Percentiles rank a stretch among this genome's conserved stretches.
Evolutionary conservation across 1,284 basidiomycete genomes (phyloP).

Genomic region (Austroboletus niveus): DNA sequence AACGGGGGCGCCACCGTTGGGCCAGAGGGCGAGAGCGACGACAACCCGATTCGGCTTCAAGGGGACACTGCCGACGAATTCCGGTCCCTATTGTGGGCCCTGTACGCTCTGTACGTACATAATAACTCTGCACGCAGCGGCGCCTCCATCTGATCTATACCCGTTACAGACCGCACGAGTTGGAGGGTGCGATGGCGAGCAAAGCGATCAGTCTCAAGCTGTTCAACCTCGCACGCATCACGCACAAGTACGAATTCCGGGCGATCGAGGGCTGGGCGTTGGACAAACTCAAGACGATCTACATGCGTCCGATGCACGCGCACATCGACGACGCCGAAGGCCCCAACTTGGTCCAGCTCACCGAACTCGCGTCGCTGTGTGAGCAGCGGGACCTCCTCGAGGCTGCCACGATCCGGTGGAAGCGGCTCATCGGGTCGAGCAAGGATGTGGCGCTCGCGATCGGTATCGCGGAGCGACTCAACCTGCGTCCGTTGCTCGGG

Average conservation of each 20-base stretch:
- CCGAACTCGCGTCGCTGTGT: conserved; percentile 45
- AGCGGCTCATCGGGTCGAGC: conserved; percentile 41
- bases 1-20: conserved; percentile 25
- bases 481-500: conserved; percentile 39
- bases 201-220: conserved; percentile 43
- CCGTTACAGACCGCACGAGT: conserved; percentile 43
- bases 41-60: conserved; percentile 45
- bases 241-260: conserved; percentile 56
- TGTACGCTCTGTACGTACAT: conserved; percentile 49
- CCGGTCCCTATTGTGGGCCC: conserved; percentile 44
- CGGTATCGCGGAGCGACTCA: conserved; percentile 42
- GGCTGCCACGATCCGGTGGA: conserved; percentile 38
- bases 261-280: conserved; percentile 51
- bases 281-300: conserved; percentile 40
- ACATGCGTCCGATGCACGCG: conserved; percentile 33
- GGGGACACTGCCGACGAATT: conserved; percentile 50
- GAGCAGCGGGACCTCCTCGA: conserved; percentile 44
- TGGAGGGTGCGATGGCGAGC: conserved; percentile 42
- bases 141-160: background rate
- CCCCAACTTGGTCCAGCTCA: conserved; percentile 39
- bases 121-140: background rate
- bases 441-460: conserved; percentile 44
- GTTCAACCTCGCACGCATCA: conserved; percentile 48
- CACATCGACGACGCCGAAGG: conserved; percentile 31
- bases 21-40: conserved; percentile 45